Evolutionary conservation across 2,329 filamentous ascomycete species (phyloP).

Genomic region (Verticillium isaacii): DNA sequence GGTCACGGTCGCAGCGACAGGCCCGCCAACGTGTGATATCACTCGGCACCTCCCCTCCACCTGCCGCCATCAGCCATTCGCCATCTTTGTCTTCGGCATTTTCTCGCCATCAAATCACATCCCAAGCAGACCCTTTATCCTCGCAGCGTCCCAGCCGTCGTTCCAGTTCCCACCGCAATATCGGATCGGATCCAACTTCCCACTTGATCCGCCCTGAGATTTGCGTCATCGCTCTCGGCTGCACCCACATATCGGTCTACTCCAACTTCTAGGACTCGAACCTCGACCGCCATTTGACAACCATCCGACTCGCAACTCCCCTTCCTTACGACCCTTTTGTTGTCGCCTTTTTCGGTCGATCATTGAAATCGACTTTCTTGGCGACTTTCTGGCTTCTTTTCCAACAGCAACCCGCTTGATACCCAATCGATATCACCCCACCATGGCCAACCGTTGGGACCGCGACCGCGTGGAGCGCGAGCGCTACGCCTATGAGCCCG

Average conservation of each 20-base stretch:
- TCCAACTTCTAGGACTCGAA: neutral
- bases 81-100: neutral
- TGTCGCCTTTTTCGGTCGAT: neutral
- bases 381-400: neutral
- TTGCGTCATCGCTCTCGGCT: neutral
- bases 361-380: neutral
- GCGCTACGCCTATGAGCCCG: conserved; percentile 39
- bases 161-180: neutral
- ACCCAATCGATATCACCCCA: conserved; percentile 2
- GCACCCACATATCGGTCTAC: neutral
- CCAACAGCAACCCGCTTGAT: neutral
- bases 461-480: conserved; percentile 50
- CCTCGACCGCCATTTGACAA: neutral
- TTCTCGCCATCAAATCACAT: neutral
- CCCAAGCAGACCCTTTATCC: neutral
- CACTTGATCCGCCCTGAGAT: neutral
- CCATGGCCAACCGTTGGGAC: conserved; percentile 42
- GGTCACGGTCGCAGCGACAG: conserved; percentile 2
- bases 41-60: neutral
- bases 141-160: neutral
- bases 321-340: neutral
- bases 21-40: conserved; percentile 1
- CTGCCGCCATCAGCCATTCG: neutral
- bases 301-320: neutral
- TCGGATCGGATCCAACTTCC: conserved; percentile 3